Percentiles rank a stretch among this genome's conserved stretches.
Conservation (phyloP, 164 flowering plant genomes). For the Vitis labrusca region DNA sequence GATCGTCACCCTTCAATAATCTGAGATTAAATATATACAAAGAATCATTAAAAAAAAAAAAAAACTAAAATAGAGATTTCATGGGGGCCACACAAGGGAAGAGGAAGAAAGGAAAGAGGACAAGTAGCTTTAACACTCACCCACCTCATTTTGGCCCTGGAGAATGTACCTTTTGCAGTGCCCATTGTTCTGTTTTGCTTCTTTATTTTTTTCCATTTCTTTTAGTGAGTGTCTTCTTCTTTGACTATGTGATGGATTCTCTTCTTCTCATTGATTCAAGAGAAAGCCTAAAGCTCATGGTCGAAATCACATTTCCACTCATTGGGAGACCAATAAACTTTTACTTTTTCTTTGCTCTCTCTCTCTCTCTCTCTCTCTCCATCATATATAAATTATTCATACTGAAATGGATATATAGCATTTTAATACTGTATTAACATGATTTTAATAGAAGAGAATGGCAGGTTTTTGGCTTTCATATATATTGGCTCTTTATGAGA, state of each 20-base stretch:
- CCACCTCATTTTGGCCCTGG: background rate
- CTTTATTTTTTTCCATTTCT: constrained; percentile 2
- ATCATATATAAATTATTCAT: background rate
- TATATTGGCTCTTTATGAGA: background rate
- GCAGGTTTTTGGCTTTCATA: background rate
- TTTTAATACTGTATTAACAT: background rate
- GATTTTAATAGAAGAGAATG: background rate
- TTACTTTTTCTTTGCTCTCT: constrained; percentile 11
- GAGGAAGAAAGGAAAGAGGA: constrained; percentile 1
- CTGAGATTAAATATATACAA: too few species aligned
- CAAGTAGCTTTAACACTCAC: constrained; percentile 5
- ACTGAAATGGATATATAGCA: too few species aligned
- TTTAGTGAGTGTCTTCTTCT: constrained; percentile 14
- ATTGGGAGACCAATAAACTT: constrained; percentile 21
- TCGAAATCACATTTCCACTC: constrained; percentile 1
- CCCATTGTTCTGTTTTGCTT: background rate
- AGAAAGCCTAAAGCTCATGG: constrained; percentile 29
- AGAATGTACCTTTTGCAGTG: constrained; percentile 15
- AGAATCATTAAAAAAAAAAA: too few species aligned
- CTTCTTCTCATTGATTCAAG: constrained; percentile 30
- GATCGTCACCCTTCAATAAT: too few species aligned
- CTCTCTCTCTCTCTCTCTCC: background rate
- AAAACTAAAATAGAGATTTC: too few species aligned
- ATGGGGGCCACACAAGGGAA: background rate
- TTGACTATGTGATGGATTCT: constrained; percentile 13